These are phyloP conservation scores for Physcomitrellopsis africana DNA, from an alignment of 225 moss, liverwort and hornwort genomes.

Conservation along the genomic window DNA sequence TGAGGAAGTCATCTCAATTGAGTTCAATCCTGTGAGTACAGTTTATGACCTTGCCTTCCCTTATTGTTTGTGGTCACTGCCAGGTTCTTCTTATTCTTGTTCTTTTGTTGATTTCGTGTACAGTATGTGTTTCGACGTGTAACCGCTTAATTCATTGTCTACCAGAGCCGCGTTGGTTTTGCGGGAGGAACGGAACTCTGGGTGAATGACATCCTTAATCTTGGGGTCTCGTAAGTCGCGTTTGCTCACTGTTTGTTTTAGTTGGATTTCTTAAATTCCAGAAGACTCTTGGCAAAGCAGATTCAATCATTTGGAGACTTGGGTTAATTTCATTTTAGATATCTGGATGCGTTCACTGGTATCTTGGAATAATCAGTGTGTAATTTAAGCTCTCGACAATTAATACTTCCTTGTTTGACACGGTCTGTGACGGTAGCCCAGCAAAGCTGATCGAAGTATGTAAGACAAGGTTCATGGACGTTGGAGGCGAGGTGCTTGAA, in stretches of 20 bases:
- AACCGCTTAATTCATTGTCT: not conserved
- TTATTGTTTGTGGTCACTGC: not conserved
- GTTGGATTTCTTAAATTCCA: not conserved
- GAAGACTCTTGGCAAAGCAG: not conserved
- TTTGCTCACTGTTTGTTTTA: slow-evolving; percentile 4
- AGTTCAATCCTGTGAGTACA: slow-evolving; percentile 90
- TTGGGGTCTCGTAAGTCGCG: slow-evolving; percentile 87
- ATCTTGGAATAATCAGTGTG: too few species aligned
- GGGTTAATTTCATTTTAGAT: too few species aligned
- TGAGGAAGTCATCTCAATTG: slow-evolving; percentile 74
- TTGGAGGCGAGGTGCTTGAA: slow-evolving; percentile 80
- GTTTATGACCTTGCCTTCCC: not conserved
- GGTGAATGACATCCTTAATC: slow-evolving; percentile 88
- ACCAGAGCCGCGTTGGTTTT: slow-evolving; percentile 86
- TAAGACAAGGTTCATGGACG: slow-evolving; percentile 69
- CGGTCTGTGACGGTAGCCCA: slow-evolving; percentile 54
- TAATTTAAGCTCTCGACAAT: not conserved
- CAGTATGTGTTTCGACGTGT: not conserved
- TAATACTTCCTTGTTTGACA: not conserved
- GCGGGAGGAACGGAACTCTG: slow-evolving; percentile 74
- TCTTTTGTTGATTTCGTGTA: not conserved
- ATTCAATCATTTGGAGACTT: too few species aligned
- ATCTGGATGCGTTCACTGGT: too few species aligned
- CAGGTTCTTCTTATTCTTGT: not conserved
- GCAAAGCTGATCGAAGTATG: slow-evolving; percentile 70